A percentile compares a stretch with the other conserved stretches of the same genome.
Conservation (phyloP, 805 yeast genomes). For the Geotrichum ghanense region DNA sequence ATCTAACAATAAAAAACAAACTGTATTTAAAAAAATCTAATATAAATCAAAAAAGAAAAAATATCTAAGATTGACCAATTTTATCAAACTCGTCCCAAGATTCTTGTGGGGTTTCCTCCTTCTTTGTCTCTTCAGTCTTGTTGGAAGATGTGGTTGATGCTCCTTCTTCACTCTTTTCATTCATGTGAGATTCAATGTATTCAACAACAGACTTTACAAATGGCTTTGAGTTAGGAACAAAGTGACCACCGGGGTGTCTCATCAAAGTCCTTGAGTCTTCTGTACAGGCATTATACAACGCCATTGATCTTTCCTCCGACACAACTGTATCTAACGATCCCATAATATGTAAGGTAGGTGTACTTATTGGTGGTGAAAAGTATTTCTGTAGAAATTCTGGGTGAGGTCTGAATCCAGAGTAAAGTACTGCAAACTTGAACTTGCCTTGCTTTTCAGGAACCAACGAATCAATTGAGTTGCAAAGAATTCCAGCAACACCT, state of each 20-base stretch:
- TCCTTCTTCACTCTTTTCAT: constrained; percentile 5
- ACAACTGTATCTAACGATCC: constrained; percentile 88
- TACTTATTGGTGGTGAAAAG: constrained; percentile 23
- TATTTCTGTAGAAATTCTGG: constrained; percentile 21
- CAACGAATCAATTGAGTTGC: constrained; percentile 45
- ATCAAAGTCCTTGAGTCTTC: constrained; percentile 34
- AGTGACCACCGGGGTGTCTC: constrained; percentile 94
- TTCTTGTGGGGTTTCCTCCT: not conserved
- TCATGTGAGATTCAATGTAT: constrained; percentile 6
- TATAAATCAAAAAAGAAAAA: too few relatives aligned
- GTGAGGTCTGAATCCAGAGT: constrained; percentile 44
- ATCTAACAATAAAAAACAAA: too few relatives aligned
- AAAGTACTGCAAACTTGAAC: constrained; percentile 64
- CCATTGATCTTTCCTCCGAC: constrained; percentile 54
- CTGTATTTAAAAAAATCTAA: too few relatives aligned
- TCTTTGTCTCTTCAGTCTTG: not conserved
- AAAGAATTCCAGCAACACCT: constrained; percentile 63
- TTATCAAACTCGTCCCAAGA: constrained; percentile 28
- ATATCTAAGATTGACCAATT: constrained; percentile 21
- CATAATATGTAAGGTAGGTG: constrained; percentile 57
- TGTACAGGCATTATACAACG: constrained; percentile 42
- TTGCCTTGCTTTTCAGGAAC: constrained; percentile 36
- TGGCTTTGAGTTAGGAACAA: constrained; percentile 80
- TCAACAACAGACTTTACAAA: constrained; percentile 24
- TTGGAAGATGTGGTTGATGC: not conserved